A percentile compares a stretch with the other conserved stretches of the same genome.
These are phyloP conservation scores for Aeminium ludgeri DNA, from an alignment of 495 filamentous ascomycete genomes.

Conservation along the genomic window DNA sequence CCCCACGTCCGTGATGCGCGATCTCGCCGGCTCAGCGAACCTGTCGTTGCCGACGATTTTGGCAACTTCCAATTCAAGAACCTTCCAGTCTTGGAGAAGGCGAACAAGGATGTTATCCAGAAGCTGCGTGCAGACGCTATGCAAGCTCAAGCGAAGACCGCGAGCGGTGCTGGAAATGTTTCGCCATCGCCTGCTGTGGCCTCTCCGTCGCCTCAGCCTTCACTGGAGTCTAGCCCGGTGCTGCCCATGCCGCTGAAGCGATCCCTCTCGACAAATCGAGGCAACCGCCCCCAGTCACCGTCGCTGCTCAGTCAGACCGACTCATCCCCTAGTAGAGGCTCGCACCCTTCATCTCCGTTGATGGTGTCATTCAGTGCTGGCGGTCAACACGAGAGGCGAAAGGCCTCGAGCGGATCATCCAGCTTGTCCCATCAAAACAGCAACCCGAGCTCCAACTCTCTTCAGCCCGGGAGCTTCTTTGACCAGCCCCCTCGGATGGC, in stretches of 20 bases:
- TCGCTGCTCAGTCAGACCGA: constrained; percentile 61
- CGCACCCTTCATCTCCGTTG: constrained; percentile 87
- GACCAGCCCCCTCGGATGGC: constrained; percentile 43
- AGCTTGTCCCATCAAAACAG: constrained; percentile 63
- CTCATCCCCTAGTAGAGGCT: constrained; percentile 69
- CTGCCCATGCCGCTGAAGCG: constrained; percentile 65
- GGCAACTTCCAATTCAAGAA: constrained; percentile 96
- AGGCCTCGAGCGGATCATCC: constrained; percentile 78
- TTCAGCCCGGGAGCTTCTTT: constrained; percentile 59
- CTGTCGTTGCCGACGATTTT: constrained; percentile 77
- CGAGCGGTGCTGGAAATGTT: neutral
- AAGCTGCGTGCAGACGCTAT: constrained; percentile 72
- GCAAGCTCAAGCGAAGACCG: constrained; percentile 26
- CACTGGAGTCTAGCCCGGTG: constrained; percentile 72
- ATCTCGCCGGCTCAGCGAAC: constrained; percentile 77
- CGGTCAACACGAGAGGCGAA: constrained; percentile 50
- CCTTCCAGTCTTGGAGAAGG: constrained; percentile 86
- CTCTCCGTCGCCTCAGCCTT: constrained; percentile 37
- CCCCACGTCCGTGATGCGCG: constrained; percentile 86
- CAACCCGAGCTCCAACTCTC: constrained; percentile 27
- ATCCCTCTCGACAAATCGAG: constrained; percentile 60
- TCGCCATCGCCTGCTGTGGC: constrained; percentile 16
- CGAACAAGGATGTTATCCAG: constrained; percentile 96
- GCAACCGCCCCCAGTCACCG: constrained; percentile 71
- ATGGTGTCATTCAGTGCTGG: constrained; percentile 83